Conservation (phyloP, 2,329 filamentous ascomycete species). For the Metarhizium rileyi region DNA sequence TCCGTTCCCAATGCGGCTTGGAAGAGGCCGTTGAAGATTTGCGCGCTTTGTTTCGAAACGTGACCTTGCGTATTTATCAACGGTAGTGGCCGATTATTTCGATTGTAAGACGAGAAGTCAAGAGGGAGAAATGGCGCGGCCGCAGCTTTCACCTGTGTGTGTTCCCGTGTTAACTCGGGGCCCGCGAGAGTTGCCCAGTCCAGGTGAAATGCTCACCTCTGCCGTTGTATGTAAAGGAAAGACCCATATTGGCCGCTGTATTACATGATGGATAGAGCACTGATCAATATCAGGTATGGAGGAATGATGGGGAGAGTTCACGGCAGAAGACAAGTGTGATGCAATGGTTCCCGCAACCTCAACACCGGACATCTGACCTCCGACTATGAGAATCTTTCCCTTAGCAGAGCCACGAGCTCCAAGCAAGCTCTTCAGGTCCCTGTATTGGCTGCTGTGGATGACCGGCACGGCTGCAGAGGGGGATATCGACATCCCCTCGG, state of each 20-base stretch:
- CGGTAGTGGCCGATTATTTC: conserved; percentile 48
- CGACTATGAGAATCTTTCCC: conserved; percentile 62
- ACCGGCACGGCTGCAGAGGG: conserved; percentile 33
- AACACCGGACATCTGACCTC: conserved; percentile 74
- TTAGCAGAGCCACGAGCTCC: conserved; percentile 25
- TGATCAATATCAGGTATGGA: conserved; percentile 32
- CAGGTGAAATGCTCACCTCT: conserved; percentile 29
- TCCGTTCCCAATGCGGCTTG: conserved; percentile 39
- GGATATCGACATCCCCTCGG: conserved; percentile 28
- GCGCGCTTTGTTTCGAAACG: conserved; percentile 48
- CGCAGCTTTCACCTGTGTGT: conserved; percentile 29
- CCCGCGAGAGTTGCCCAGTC: not conserved
- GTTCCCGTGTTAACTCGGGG: not conserved
- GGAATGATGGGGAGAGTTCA: conserved; percentile 38
- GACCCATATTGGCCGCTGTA: conserved; percentile 62
- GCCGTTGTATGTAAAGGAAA: conserved; percentile 50
- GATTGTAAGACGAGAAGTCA: conserved; percentile 64
- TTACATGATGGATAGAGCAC: conserved; percentile 57
- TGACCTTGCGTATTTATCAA: conserved; percentile 56
- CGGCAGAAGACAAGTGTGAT: conserved; percentile 56
- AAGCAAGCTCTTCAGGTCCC: conserved; percentile 42
- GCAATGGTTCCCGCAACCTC: conserved; percentile 68
- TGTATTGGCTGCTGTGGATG: conserved; percentile 60
- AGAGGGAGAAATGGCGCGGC: conserved; percentile 59
- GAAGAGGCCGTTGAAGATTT: conserved; percentile 41